Evolutionary conservation across 768 basidiomycete genomes (phyloP), one percentile per base, ranked within the genome.

Genomic region (Boletus rubescentipes): DNA sequence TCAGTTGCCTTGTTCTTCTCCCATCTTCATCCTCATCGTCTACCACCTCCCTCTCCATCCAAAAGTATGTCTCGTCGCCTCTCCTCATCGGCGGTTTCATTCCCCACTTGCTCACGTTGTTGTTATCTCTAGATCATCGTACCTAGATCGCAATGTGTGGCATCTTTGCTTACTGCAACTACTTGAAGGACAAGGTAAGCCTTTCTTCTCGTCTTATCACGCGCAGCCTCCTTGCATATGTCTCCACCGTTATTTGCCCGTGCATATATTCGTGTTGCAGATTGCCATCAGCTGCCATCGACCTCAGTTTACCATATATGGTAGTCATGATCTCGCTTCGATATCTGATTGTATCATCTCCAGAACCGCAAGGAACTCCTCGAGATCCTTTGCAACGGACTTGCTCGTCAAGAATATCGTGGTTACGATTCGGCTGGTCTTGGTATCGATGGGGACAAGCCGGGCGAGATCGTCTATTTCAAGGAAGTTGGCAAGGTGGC

Each of bases 401-500:
- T 99, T 55, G 86, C 91, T 49, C 87, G 97, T 55, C 86, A 98
- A 62, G 97, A 99, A 72, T 99, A 99, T 74, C 89, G 97, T 68
- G 97, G 97, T 37, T 99, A 99, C 69, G 97, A 99, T 71, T 93
- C 91, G 61, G 97, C 96, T 20, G 91, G 91, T 63, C 74, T 93
- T 40, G 86, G 86, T 54, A 82, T 98, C 61, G 97, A 99, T 66
- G 96, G 94, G 38, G 95, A 98, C 77, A 85, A 86, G 61, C 75
- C 84, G 2, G 85, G 85, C 41, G 75, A 86, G 44, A 79, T 92
- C 43, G 55, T 89, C 45, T 93, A 85, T 76, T 98, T 95, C 85
- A 98, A 97, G 78, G 89, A 96, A 72, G 97, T 98, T 47, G 97
- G 97, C 72, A 99, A 99, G 73, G 97, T 99, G 49, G 88, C 88